Conservation (phyloP, 2,329 filamentous ascomycete species). For the Sporothrix variecibatus region DNA sequence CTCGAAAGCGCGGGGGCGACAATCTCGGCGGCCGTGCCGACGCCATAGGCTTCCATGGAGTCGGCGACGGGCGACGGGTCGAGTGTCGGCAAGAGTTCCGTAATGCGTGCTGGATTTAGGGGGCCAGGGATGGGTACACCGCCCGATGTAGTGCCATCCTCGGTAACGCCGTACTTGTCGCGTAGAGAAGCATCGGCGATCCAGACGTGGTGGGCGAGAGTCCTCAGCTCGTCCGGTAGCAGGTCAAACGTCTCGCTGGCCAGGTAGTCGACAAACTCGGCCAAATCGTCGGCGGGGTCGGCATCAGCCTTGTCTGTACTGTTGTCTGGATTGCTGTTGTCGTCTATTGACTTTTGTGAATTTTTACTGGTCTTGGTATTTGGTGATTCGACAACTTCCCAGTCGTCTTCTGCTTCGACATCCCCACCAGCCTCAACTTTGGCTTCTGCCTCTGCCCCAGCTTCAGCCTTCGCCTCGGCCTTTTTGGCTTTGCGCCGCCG, state of each 20-base stretch:
- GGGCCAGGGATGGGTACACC: constrained; percentile 39
- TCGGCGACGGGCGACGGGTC: constrained; percentile 65
- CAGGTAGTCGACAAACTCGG: constrained; percentile 81
- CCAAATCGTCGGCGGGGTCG: constrained; percentile 63
- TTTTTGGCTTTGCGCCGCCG: constrained; percentile 1
- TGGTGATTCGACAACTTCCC: background rate
- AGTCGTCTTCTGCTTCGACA: background rate
- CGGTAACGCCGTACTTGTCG: constrained; percentile 50
- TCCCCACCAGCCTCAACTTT: background rate
- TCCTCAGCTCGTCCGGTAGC: constrained; percentile 63
- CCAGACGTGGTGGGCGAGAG: constrained; percentile 61
- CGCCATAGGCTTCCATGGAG: constrained; percentile 66
- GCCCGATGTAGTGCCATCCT: background rate
- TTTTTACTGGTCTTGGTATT: background rate
- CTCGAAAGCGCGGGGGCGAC: constrained; percentile 63
- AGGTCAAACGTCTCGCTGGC: constrained; percentile 67
- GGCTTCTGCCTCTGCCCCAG: background rate
- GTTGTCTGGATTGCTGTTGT: constrained; percentile 34
- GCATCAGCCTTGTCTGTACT: background rate
- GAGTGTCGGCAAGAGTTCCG: constrained; percentile 49
- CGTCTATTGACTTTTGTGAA: constrained; percentile 12
- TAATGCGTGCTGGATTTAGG: constrained; percentile 52
- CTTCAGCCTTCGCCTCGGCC: background rate
- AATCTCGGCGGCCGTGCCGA: constrained; percentile 59
- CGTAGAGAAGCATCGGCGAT: constrained; percentile 53